Evolutionary conservation across 192 early-diverging fungal genomes (phyloP).

Genomic region (Geosiphon pyriformis): DNA sequence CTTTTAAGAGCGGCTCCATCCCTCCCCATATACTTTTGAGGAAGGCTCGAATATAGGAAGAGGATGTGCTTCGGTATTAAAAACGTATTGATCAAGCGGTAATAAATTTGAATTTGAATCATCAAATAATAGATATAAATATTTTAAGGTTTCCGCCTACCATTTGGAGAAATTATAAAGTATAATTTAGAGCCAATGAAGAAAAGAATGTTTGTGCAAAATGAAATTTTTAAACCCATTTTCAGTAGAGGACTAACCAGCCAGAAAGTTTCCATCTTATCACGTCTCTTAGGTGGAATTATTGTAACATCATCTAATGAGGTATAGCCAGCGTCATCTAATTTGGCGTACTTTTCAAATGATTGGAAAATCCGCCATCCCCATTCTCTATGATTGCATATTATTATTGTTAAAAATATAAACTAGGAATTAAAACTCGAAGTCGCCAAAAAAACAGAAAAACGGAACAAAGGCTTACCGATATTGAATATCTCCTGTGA

Average conservation of each 20-base stretch:
- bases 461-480: constrained; percentile 44
- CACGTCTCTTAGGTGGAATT: constrained; percentile 37
- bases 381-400: constrained; percentile 48
- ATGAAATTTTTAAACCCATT: no score
- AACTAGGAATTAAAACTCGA: background rate
- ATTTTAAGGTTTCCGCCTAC: constrained; percentile 90
- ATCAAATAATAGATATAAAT: constrained; percentile 84
- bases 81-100: constrained; percentile 80
- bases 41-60: constrained; percentile 58
- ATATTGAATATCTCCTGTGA: constrained; percentile 82
- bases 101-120: constrained; percentile 48
- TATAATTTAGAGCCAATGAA: background rate
- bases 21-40: background rate
- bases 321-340: constrained; percentile 54
- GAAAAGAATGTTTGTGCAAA: background rate
- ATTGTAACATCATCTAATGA: constrained; percentile 51
- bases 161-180: constrained; percentile 33
- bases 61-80: constrained; percentile 96
- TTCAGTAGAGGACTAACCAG: no score
- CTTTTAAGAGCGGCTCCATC: constrained; percentile 21
- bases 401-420: background rate
- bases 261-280: constrained; percentile 83
- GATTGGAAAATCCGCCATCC: constrained; percentile 81
- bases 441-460: background rate
- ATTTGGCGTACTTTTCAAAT: constrained; percentile 73